A percentile compares a stretch with the other conserved stretches of the same genome.
phyloP scores from a whole-genome alignment of 2,329 filamentous ascomycete genomes.

The Ophiostoma sp. region DNA sequence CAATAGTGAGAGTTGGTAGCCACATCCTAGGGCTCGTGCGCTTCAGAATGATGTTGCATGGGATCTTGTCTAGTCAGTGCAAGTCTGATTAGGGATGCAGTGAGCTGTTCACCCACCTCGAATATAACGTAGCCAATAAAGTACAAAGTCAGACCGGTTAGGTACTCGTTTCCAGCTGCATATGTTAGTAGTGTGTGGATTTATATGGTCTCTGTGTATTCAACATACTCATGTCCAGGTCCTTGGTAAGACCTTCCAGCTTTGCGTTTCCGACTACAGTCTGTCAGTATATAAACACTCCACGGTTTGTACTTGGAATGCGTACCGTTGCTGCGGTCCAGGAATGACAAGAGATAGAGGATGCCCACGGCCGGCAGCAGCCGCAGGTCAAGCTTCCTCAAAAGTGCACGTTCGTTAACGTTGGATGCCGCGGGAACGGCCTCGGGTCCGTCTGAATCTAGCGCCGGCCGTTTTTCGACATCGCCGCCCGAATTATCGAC shows the following conservation, averaged over 20 bases:
- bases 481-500: background rate
- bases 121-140: conserved; percentile 1
- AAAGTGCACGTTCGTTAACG: background rate
- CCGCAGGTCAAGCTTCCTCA: background rate
- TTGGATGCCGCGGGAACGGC: background rate
- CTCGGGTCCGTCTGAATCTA: background rate
- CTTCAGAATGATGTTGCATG: conserved; percentile 7
- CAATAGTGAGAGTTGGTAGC: background rate
- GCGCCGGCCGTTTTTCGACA: background rate
- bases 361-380: background rate
- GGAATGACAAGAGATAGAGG: background rate
- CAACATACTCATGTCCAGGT: background rate
- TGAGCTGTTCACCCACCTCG: background rate
- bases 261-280: background rate
- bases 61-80: background rate
- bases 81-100: too few relatives aligned
- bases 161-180: background rate
- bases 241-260: background rate
- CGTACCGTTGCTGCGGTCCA: conserved; percentile 2
- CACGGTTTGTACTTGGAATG: background rate
- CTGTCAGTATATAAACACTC: background rate
- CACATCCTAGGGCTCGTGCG: background rate
- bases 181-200: background rate
- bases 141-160: background rate
- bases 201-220: background rate